Base-by-base conservation (phyloP, 2,329 filamentous ascomycete species). In the Penicillium olsonii region DNA sequence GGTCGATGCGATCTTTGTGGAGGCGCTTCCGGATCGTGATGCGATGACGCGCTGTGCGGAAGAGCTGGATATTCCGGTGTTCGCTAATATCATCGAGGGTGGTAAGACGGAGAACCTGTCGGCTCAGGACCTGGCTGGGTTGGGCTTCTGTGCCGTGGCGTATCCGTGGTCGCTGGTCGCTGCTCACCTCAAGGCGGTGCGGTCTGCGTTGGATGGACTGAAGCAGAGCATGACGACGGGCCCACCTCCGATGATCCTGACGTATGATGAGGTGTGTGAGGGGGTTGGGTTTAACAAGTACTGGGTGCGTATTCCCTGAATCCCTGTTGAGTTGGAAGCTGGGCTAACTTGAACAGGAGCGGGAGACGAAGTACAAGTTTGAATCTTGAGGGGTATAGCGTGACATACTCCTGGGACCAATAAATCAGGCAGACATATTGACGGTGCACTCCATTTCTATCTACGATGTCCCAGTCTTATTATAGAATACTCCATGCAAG, bases 121-220 rank as follows among this genome's bases (percentile, higher is more conserved):
- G 0, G 68, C 71, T 0, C 66, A 65, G 42, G 66, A 76, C 43
- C 59, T 73, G 46, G 69, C 65, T 37, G 52, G 65, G 46, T 41
- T 78, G 12, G 75, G 74, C 0, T 76, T 70, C 42, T 56, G 67
- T 19, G 68, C 66, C 1, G 75, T 76, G 1, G 72, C 71, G 0
- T 78, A 77, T 47, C 73, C 73, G 0, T 76, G 71, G 71, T 74
- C 71, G 1, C 59, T 77, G 34, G 73, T 76, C 2, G 74, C 75
- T 4, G 72, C 74, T 2, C 72, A 73, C 42, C 42, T 77, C 5
- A 75, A 70, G 63, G 68, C 68, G 15, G 70, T 76, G 9, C 59
- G 64, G 2, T 60, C 63, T 15, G 57, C 62, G 7, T 45, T 69
- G 48, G 64, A 69, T 38, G 60, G 54, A 0, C 38, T 78, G 27